Evolutionary conservation across 2,329 filamentous ascomycete species (phyloP), one percentile per base, ranked within the genome.

Genomic region (Hypoxylon sp.): DNA sequence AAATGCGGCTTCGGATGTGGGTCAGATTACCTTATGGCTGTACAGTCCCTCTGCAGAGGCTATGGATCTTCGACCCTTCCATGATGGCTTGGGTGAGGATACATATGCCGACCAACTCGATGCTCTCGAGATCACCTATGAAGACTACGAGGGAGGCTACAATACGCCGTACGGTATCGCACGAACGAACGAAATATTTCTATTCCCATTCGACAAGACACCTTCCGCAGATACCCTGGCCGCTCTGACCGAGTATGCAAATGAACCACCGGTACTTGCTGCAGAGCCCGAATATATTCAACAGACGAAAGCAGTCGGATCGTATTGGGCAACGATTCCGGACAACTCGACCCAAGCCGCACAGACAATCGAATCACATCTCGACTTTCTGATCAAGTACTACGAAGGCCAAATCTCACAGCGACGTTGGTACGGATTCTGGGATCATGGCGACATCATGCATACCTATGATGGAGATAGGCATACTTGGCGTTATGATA

Each of bases 401-500:
- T 90, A 90, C 73, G 76, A 83, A 28, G 76, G 76, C 0, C 86
- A 90, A 64, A 80, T 89, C 10, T 83, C 87, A 57, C 83, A 89
- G 60, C 82, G 86, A 1, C 78, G 84, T 10, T 90, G 88, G 88
- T 90, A 89, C 68, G 88, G 88, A 0, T 90, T 90, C 79, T 84
- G 84, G 75, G 87, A 90, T 65, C 81, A 88, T 59, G 88, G 88
- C 1, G 88, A 90, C 68, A 82, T 90, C 43, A 87, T 87, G 81
- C 88, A 90, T 71, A 86, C 86, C 0, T 90, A 90, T 65, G 88
- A 90, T 55, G 69, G 75, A 0, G 84, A 89, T 73, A 80, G 88
- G 3, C 88, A 90, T 67, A 81, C 80, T 0, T 90, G 88, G 88
- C 82, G 86, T 1, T 90, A 90, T 61, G 88, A 90, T 49, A 76